Conservation (phyloP, 495 filamentous ascomycete genomes). For the Trichoderma gamsii region DNA sequence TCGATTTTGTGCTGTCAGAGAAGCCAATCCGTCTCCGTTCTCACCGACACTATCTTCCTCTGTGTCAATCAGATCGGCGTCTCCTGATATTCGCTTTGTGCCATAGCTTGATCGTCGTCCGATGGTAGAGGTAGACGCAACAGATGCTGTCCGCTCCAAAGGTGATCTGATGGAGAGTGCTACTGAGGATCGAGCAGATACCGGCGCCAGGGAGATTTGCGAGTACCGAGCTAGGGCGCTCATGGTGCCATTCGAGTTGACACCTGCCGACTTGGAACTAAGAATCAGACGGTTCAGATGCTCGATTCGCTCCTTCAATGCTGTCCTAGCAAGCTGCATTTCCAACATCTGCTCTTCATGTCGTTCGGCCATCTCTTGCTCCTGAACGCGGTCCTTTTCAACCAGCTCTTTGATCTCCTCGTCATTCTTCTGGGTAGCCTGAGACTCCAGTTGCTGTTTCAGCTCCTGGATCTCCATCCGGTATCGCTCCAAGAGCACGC, state of each 20-base stretch:
- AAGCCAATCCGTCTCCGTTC: slow-evolving; percentile 82
- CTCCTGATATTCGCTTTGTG: slow-evolving; percentile 38
- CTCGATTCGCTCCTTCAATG: slow-evolving; percentile 93
- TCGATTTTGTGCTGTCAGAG: slow-evolving; percentile 70
- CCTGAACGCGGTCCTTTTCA: slow-evolving; percentile 49
- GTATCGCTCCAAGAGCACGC: slow-evolving; percentile 87
- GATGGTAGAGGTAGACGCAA: slow-evolving; percentile 58
- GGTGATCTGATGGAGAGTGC: slow-evolving; percentile 59
- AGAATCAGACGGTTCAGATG: slow-evolving; percentile 94
- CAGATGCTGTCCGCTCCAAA: slow-evolving; percentile 57
- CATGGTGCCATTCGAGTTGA: slow-evolving; percentile 69
- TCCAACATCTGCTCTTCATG: slow-evolving; percentile 97
- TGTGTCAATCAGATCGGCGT: slow-evolving; percentile 39
- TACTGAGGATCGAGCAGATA: slow-evolving; percentile 66
- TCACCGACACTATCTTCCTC: slow-evolving; percentile 74
- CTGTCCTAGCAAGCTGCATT: slow-evolving; percentile 94
- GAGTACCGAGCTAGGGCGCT: slow-evolving; percentile 61
- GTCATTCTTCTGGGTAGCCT: slow-evolving; percentile 47
- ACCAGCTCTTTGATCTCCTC: slow-evolving; percentile 65
- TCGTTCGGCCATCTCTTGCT: slow-evolving; percentile 64
- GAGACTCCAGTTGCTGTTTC: slow-evolving; percentile 70
- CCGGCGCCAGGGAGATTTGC: slow-evolving; percentile 40
- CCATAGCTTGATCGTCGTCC: slow-evolving; percentile 39
- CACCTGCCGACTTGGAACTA: slow-evolving; percentile 89
- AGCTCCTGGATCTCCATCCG: slow-evolving; percentile 88